Evolutionary conservation across 2,329 filamentous ascomycete genomes (phyloP), one percentile per base, ranked within the genome.

Genomic region (Colletotrichum sp.): DNA sequence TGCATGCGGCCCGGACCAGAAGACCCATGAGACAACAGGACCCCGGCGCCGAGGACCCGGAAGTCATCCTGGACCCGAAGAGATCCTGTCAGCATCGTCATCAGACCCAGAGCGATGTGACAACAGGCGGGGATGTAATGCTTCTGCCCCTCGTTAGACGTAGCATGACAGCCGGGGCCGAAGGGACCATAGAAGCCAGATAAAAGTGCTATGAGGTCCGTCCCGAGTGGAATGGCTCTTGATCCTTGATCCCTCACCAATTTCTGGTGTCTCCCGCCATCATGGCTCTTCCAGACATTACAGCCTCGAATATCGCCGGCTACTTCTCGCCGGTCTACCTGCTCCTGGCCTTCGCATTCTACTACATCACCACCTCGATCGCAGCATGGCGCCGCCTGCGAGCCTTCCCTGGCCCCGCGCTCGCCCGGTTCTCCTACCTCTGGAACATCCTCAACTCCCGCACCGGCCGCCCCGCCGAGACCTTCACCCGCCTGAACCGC

Each of bases 341-440:
- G 36, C 30, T 39, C 59, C 22, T 27, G 5, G 52, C 34, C 8
- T 44, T 66, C 15, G 12, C 80, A 78, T 61, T 79, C 62, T 77
- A 76, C 62, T 77, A 77, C 2, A 34, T 67, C 4, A 8, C 77
- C n/a, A 80, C 81, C 8, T 81, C 78, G 6, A 77, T 78, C 39
- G 69, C 71, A 8, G 79, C 82, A 22, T 87, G 86, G 79, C 80
- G 73, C 30, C 75, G 49, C 3, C 75, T 77, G 13, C 61, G 75
- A 4, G 32, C 29, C 8, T 75, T 77, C 57, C 75, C 75, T 1
- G 75, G 75, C 15, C 75, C 71, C 2, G 22, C 68, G 29, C 59
- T 77, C 25, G 72, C 34, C 15, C 57, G 67, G n/a, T 75, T 77
- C 75, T 75, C 71, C 55, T 77, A 77, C 72, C 16, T 75, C n/a